Evolutionary conservation across 2,329 filamentous ascomycete species (phyloP).

Genomic region (Sarocladium strictum): DNA sequence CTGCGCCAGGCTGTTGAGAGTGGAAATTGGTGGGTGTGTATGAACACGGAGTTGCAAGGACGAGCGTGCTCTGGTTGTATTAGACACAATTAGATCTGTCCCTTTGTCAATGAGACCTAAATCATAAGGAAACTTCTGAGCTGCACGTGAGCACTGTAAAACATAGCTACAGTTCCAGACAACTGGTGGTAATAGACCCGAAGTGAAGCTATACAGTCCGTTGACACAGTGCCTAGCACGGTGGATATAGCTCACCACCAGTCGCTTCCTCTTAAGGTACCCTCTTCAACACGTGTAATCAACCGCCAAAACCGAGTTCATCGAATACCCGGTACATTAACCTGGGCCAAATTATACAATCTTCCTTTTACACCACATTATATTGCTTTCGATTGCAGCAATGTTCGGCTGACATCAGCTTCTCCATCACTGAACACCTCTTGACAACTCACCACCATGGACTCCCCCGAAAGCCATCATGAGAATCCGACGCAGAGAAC

Average conservation of each 20-base stretch:
- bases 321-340: too few relatives aligned
- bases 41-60: conserved; percentile 15
- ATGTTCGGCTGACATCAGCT: background rate
- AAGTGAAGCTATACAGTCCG: background rate
- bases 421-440: background rate
- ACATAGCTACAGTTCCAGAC: too few relatives aligned
- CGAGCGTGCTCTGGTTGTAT: conserved; percentile 24
- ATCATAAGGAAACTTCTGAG: background rate
- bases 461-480: background rate
- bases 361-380: background rate
- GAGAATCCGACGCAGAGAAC: background rate
- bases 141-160: too few relatives aligned
- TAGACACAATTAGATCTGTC: conserved; percentile 23
- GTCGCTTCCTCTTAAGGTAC: background rate
- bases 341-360: too few relatives aligned
- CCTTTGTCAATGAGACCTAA: conserved; percentile 10
- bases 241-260: background rate
- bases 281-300: background rate
- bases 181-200: too few relatives aligned
- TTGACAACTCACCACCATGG: background rate
- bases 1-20: background rate
- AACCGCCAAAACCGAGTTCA: too few relatives aligned
- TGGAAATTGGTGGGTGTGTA: conserved; percentile 18
- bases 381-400: background rate
- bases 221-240: background rate